Conservation (phyloP, 2,329 filamentous ascomycete species). For the Claviceps arundinis region DNA sequence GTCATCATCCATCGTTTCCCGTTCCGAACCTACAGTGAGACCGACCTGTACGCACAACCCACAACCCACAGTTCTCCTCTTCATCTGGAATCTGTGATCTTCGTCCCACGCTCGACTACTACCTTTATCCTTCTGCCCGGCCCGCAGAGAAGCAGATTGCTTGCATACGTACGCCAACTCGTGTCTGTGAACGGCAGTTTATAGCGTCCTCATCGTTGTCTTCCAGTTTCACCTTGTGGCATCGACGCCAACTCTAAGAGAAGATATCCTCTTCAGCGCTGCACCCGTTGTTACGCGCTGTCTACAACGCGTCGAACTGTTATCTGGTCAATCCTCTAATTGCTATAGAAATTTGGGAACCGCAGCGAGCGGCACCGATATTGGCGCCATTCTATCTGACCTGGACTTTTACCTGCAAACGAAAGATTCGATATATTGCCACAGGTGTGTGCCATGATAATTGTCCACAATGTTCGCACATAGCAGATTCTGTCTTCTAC, state of each 20-base stretch:
- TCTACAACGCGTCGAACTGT: neutral
- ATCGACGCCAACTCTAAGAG: neutral
- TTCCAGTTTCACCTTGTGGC: neutral
- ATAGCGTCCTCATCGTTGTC: neutral
- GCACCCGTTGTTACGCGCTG: neutral
- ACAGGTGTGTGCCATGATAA: neutral
- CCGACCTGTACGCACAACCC: neutral
- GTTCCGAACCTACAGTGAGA: neutral
- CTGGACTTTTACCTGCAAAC: neutral
- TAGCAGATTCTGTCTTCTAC: neutral
- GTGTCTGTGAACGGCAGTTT: neutral
- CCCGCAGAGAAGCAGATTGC: neutral
- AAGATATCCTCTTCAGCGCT: neutral
- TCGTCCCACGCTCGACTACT: neutral
- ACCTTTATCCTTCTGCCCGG: neutral
- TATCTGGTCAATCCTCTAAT: neutral
- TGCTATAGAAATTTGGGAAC: neutral
- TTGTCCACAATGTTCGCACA: neutral
- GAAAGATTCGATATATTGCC: neutral
- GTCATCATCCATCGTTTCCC: conserved; percentile 4
- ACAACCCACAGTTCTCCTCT: neutral
- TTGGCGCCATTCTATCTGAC: neutral
- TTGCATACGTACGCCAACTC: neutral
- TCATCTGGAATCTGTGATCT: neutral
- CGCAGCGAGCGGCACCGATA: neutral